Evolutionary conservation across 2,329 filamentous ascomycete species (phyloP).

Genomic region (Didymella sp.): DNA sequence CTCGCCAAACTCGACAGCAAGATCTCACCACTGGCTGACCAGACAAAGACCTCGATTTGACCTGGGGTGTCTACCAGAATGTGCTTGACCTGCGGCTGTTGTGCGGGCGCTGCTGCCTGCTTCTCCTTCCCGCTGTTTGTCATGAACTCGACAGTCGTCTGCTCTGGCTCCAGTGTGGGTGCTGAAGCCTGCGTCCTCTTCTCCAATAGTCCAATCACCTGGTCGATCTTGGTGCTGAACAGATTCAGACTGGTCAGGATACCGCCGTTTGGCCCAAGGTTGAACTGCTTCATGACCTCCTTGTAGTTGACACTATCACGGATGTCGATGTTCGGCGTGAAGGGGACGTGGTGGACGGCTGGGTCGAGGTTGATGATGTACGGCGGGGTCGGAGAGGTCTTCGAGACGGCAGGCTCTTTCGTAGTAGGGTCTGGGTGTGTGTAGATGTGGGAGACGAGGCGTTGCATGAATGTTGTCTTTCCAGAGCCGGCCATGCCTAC

Average conservation of each 20-base stretch:
- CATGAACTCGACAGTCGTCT: conserved; percentile 47
- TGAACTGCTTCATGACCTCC: conserved; percentile 99
- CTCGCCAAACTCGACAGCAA: conserved; percentile 90
- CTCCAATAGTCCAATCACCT: conserved; percentile 87
- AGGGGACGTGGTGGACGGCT: conserved; percentile 90
- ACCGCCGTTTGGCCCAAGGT: conserved; percentile 94
- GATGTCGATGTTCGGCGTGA: conserved; percentile 98
- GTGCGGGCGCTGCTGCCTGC: conserved; percentile 45
- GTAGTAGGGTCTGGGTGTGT: conserved; percentile 65
- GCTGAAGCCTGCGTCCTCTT: conserved; percentile 74
- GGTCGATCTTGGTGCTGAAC: conserved; percentile 97
- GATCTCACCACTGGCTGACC: conserved; percentile 95
- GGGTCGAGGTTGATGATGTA: conserved; percentile 98
- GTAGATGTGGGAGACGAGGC: conserved; percentile 93
- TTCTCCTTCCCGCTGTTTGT: conserved; percentile 43
- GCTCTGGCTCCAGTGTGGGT: conserved; percentile 34
- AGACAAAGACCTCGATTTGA: conserved; percentile 98
- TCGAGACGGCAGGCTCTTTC: conserved; percentile 39
- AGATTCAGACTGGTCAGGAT: conserved; percentile 95
- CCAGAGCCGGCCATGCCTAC: conserved; percentile 98
- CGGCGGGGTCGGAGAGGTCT: conserved; percentile 62
- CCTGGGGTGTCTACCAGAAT: conserved; percentile 95
- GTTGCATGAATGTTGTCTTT: conserved; percentile 99
- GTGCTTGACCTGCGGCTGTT: conserved; percentile 70
- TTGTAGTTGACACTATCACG: conserved; percentile 99